Conservation (phyloP, 2,329 filamentous ascomycete genomes). For the Coccinonectria pachysandricola region DNA sequence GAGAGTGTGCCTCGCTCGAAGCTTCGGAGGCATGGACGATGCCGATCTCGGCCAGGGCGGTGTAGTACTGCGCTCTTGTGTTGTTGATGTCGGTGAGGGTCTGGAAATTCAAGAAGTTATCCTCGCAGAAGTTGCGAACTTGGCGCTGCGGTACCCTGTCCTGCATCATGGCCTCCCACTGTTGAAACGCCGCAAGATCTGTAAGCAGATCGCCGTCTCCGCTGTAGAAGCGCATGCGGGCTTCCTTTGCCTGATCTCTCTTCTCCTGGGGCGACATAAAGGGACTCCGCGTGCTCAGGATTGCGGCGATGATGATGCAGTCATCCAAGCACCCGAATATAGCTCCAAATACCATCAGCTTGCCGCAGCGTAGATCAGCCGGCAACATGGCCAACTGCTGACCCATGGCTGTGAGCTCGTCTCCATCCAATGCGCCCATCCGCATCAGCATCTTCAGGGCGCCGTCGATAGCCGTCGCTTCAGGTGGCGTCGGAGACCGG, state of each 20-base stretch:
- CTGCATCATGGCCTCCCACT: conserved; percentile 62
- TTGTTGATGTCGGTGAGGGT: conserved; percentile 82
- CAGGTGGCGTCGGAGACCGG: conserved; percentile 81
- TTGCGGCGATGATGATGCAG: conserved; percentile 78
- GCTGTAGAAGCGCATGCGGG: conserved; percentile 61
- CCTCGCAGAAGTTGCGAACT: conserved; percentile 67
- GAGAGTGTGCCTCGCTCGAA: conserved; percentile 19
- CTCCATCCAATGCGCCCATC: conserved; percentile 81
- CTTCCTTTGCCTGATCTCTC: conserved; percentile 70
- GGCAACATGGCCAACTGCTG: conserved; percentile 92
- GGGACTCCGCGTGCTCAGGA: conserved; percentile 79
- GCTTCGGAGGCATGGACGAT: conserved; percentile 46
- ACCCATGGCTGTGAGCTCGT: conserved; percentile 81
- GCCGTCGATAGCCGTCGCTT: conserved; percentile 73
- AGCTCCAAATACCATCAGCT: conserved; percentile 89
- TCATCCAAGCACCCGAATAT: conserved; percentile 89
- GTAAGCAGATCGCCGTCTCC: conserved; percentile 83
- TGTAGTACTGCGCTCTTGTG: conserved; percentile 76
- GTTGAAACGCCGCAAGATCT: conserved; percentile 72
- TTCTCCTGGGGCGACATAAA: conserved; percentile 78
- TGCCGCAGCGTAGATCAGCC: conserved; percentile 83
- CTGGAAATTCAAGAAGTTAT: conserved; percentile 74
- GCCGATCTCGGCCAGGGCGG: conserved; percentile 75
- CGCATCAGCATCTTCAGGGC: conserved; percentile 68
- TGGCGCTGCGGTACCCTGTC: conserved; percentile 50